Percentiles rank a stretch among this genome's conserved stretches.
These are phyloP conservation scores for Cryptosporidium parvum DNA, from an alignment of 169 alveolate species.

Conservation along the genomic window DNA sequence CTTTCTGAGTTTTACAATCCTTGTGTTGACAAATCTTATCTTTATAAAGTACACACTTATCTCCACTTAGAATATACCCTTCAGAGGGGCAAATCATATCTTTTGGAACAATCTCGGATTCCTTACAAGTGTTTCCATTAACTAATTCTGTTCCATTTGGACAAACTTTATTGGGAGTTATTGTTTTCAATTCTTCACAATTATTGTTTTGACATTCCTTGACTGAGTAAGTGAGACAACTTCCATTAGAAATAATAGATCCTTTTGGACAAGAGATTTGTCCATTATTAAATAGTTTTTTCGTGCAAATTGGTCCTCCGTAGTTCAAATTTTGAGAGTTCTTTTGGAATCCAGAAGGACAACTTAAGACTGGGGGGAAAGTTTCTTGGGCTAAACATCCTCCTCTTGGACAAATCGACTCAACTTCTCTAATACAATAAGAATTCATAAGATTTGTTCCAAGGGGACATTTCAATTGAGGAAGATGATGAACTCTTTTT, in stretches of 20 bases:
- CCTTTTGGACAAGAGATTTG: conserved; percentile 26
- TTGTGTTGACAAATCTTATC: conserved; percentile 33
- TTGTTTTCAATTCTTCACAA: conserved; percentile 10
- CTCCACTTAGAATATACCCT: conserved; percentile 23
- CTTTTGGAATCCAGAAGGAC: conserved; percentile 60
- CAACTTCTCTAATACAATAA: conserved; percentile 50
- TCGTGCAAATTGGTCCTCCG: conserved; percentile 32
- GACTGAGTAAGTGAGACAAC: conserved; percentile 14
- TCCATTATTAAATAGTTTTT: conserved; percentile 30
- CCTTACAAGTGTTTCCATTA: conserved; percentile 9
- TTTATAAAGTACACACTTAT: conserved; percentile 25
- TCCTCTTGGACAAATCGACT: conserved; percentile 32
- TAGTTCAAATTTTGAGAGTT: not conserved
- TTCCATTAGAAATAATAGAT: conserved; percentile 17
- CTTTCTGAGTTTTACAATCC: conserved; percentile 8
- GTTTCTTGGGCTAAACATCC: conserved; percentile 18
- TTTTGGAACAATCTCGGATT: conserved; percentile 27
- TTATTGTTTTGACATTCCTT: conserved; percentile 29
- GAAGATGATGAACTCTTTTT: conserved; percentile 36
- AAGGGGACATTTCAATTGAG: conserved; percentile 42
- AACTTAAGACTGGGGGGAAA: not conserved
- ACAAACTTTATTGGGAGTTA: conserved; percentile 28
- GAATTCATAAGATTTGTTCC: conserved; percentile 46
- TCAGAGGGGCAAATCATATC: conserved; percentile 59
- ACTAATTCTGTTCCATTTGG: conserved; percentile 45